These are phyloP conservation scores for Saccharomyces kudriavzevii DNA, from an alignment of 805 yeast genomes.

Conservation along the genomic window DNA sequence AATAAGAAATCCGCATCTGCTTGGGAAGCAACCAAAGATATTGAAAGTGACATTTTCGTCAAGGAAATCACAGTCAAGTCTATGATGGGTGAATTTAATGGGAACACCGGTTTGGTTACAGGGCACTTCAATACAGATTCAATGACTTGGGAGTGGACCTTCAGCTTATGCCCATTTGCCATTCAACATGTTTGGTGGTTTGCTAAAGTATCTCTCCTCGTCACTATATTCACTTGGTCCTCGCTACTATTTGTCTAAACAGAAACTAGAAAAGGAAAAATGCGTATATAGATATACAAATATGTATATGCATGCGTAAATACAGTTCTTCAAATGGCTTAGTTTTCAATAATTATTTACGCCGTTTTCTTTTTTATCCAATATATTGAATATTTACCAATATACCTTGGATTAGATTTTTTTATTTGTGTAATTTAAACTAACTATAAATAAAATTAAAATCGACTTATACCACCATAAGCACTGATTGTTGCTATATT, in stretches of 20 bases:
- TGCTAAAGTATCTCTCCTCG: conserved; percentile 45
- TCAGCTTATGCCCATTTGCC: conserved; percentile 68
- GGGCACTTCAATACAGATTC: conserved; percentile 48
- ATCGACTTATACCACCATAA: background rate
- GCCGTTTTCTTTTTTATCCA: background rate
- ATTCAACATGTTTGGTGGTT: conserved; percentile 97
- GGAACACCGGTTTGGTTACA: conserved; percentile 77
- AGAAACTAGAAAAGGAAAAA: background rate
- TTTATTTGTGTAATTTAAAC: background rate
- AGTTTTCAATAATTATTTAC: background rate
- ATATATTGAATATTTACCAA: background rate
- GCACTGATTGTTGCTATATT: background rate
- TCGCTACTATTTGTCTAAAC: conserved; percentile 8
- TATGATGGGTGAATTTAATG: conserved; percentile 94
- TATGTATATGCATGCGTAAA: background rate
- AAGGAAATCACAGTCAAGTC: conserved; percentile 81
- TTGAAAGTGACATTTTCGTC: conserved; percentile 30
- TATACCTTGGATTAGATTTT: background rate
- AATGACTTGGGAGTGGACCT: conserved; percentile 57
- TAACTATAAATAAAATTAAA: background rate
- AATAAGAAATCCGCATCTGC: conserved; percentile 40
- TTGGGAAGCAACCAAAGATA: conserved; percentile 29
- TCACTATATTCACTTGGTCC: conserved; percentile 36
- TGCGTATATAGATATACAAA: background rate
- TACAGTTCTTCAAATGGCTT: background rate